phyloP scores from a whole-genome alignment of 139 green algal species.

The Gonium pectorale region DNA sequence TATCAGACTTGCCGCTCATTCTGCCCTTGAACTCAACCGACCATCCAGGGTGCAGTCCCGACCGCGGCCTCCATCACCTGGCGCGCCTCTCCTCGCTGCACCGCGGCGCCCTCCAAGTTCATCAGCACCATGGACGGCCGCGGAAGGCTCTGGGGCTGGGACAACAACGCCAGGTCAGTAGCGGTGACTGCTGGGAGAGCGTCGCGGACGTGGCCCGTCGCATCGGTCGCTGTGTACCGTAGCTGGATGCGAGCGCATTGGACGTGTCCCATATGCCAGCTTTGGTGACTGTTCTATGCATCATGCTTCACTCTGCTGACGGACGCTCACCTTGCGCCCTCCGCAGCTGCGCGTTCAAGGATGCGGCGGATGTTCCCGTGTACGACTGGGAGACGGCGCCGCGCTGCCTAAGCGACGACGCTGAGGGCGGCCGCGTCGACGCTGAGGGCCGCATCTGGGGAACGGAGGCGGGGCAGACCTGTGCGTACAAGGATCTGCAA shows the following conservation, averaged over 20 bases:
- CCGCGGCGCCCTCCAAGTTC: background rate
- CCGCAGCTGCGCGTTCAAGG: slow-evolving; percentile 51
- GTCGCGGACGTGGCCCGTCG: too few relatives aligned
- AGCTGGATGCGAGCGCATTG: too few relatives aligned
- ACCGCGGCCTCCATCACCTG: slow-evolving; percentile 31
- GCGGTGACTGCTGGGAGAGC: too few relatives aligned
- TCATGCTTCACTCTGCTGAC: too few relatives aligned
- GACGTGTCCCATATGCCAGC: too few relatives aligned
- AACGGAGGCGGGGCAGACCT: background rate
- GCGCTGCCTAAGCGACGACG: slow-evolving; percentile 25
- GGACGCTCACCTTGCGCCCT: too few relatives aligned
- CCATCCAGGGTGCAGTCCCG: slow-evolving; percentile 24
- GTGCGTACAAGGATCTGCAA: slow-evolving; percentile 40
- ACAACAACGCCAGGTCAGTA: slow-evolving; percentile 30
- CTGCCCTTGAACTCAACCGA: too few relatives aligned
- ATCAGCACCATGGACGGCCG: slow-evolving; percentile 45
- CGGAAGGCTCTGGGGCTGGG: slow-evolving; percentile 56
- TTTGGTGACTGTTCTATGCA: too few relatives aligned
- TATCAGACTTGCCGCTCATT: too few relatives aligned
- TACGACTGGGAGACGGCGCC: slow-evolving; percentile 43
- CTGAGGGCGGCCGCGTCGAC: background rate
- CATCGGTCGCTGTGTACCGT: too few relatives aligned
- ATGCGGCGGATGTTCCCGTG: background rate
- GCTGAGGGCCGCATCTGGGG: slow-evolving; percentile 7
- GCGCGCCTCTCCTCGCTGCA: slow-evolving; percentile 20